A percentile compares a stretch with the other conserved stretches of the same genome.
Evolutionary conservation across 2,329 filamentous ascomycete species (phyloP).

Genomic region (Teratosphaeria nubilosa): DNA sequence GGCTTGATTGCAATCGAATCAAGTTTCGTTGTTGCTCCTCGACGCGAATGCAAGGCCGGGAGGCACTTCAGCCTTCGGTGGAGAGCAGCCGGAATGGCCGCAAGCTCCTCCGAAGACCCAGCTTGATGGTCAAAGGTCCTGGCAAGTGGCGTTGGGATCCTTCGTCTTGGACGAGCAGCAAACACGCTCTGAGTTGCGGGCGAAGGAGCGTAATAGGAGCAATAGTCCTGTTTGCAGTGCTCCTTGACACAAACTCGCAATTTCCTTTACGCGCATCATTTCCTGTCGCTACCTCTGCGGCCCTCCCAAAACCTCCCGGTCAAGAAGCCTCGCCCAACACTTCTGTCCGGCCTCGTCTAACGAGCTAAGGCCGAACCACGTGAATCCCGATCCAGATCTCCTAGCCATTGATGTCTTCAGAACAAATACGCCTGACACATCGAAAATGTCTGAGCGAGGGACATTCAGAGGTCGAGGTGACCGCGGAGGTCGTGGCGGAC

Average conservation of each 20-base stretch:
- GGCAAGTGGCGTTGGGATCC: background rate
- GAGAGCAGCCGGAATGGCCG: background rate
- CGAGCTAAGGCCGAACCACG: background rate
- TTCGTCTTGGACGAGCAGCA: background rate
- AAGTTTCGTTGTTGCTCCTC: background rate
- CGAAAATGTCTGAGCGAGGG: conserved; percentile 46
- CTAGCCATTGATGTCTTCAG: background rate
- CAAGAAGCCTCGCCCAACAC: background rate
- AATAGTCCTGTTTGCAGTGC: no score
- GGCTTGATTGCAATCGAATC: background rate
- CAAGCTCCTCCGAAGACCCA: background rate
- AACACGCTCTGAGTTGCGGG: no score
- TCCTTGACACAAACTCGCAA: background rate
- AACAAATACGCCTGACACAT: background rate
- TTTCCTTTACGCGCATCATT: background rate
- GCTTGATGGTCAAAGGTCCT: background rate
- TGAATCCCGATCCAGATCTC: background rate
- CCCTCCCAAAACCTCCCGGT: background rate
- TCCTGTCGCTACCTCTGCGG: background rate
- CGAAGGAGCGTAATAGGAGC: no score
- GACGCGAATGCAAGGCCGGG: background rate
- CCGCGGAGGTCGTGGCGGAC: conserved; percentile 32
- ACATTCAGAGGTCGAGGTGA: conserved; percentile 38
- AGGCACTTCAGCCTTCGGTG: background rate
- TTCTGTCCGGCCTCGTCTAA: background rate